phyloP scores from a whole-genome alignment of 2,329 filamentous ascomycete species.

The Pseudogymnoascus sp. region DNA sequence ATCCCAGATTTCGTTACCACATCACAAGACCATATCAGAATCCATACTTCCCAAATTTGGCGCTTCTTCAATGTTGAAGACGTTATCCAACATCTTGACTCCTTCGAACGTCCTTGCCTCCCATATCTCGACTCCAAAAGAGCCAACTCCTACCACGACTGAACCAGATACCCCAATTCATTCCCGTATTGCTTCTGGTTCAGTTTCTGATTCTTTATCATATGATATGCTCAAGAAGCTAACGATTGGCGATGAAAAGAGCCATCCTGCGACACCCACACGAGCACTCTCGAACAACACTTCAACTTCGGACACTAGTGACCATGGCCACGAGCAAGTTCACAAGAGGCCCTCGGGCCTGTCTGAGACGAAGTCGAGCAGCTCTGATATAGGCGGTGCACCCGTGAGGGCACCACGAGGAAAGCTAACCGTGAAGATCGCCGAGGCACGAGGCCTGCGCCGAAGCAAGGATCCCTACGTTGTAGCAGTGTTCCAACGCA shows the following conservation, averaged over 20 bases:
- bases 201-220: constrained; percentile 47
- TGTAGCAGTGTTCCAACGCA: constrained; percentile 92
- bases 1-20: constrained; percentile 14
- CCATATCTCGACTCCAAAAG: constrained; percentile 60
- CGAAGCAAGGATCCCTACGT: constrained; percentile 87
- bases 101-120: constrained; percentile 55
- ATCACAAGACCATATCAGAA: constrained; percentile 36
- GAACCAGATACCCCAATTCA: constrained; percentile 44
- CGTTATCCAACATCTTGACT: constrained; percentile 56
- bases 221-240: constrained; percentile 71
- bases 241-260: constrained; percentile 82
- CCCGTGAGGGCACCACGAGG: constrained; percentile 69
- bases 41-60: constrained; percentile 34
- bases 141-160: constrained; percentile 42
- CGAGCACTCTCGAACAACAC: constrained; percentile 61
- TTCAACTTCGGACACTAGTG: constrained; percentile 37
- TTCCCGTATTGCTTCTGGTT: constrained; percentile 37
- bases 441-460: constrained; percentile 72
- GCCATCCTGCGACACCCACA: constrained; percentile 82
- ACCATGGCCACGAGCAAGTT: constrained; percentile 22
- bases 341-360: constrained; percentile 27
- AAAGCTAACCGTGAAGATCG: constrained; percentile 81
- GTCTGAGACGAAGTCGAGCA: constrained; percentile 31
- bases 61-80: constrained; percentile 39
- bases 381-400: constrained; percentile 35